phyloP scores from a whole-genome alignment of 23 red algal genomes.

The Pyropia haitanensis region DNA sequence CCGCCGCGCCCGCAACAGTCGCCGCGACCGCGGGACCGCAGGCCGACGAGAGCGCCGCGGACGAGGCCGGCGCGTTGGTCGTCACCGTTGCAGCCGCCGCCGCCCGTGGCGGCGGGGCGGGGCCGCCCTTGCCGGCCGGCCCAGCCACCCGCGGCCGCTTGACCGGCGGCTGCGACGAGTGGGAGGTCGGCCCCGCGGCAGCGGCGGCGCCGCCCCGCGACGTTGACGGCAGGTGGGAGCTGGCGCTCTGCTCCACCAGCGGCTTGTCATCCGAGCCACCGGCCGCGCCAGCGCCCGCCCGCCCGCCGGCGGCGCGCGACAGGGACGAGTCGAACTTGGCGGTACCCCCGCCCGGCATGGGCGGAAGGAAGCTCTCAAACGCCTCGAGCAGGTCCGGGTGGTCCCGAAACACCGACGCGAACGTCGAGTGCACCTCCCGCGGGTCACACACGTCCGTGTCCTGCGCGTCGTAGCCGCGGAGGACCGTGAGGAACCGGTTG shows the following conservation, averaged over 20 bases:
- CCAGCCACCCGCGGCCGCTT: no score
- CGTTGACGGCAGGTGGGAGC: not conserved
- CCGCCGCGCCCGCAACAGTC: no score
- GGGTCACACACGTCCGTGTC: constrained; percentile 25
- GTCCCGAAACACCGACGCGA: constrained; percentile 68
- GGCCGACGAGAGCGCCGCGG: no score
- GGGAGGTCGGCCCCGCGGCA: no score
- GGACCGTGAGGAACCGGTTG: constrained; percentile 63
- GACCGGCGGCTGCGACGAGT: no score
- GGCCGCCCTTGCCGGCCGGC: no score
- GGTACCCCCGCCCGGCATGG: constrained; percentile 12
- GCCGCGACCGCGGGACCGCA: no score
- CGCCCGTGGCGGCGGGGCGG: no score
- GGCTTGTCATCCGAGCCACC: not conserved
- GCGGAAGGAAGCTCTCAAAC: constrained; percentile 85
- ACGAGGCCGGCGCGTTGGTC: no score
- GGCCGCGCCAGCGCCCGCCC: constrained; percentile 3
- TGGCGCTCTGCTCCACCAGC: not conserved
- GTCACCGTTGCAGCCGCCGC: no score
- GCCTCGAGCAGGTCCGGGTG: constrained; percentile 81
- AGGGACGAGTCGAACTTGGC: constrained; percentile 4
- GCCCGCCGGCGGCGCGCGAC: constrained; percentile 1
- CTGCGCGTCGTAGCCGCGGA: constrained; percentile 64
- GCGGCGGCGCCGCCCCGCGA: not conserved
- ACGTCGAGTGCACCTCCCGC: constrained; percentile 64